Percentiles rank a stretch among this genome's conserved stretches.
These are phyloP conservation scores for Yamadazyma oceani DNA, from an alignment of 1,139 yeast genomes.

Conservation along the genomic window DNA sequence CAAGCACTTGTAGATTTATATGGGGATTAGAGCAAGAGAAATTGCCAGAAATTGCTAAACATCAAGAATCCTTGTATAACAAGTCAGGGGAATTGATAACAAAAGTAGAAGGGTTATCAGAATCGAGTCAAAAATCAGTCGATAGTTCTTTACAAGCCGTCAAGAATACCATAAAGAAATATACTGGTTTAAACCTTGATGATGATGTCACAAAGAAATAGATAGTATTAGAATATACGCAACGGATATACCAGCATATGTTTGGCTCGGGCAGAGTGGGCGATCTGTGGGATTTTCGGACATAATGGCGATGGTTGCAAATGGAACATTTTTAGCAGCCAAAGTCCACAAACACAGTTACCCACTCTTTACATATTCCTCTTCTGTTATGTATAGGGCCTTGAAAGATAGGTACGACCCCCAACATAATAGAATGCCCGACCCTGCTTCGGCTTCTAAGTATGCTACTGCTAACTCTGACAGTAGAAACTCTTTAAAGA, in stretches of 20 bases:
- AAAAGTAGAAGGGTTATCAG: constrained; percentile 40
- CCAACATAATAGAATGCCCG: not conserved
- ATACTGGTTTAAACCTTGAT: constrained; percentile 69
- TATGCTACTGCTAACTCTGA: constrained; percentile 7
- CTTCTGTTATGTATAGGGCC: constrained; percentile 3
- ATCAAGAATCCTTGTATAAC: constrained; percentile 52
- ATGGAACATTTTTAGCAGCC: not conserved
- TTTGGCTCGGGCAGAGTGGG: too few species aligned
- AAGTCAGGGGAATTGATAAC: constrained; percentile 48
- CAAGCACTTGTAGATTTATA: constrained; percentile 58
- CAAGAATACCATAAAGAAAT: constrained; percentile 51
- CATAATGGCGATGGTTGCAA: too few species aligned
- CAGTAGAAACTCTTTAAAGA: not conserved
- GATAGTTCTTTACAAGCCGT: constrained; percentile 42
- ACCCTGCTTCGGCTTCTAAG: constrained; percentile 1
- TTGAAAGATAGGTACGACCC: constrained; percentile 1
- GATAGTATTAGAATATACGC: constrained; percentile 5
- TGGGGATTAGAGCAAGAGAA: constrained; percentile 67
- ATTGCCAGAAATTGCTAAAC: constrained; percentile 66
- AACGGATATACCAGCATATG: too few species aligned
- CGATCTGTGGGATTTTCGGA: too few species aligned
- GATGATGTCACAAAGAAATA: constrained; percentile 61
- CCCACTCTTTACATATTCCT: not conserved
- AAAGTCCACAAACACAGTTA: too few species aligned
- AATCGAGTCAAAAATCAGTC: constrained; percentile 38